A percentile compares a stretch with the other conserved stretches of the same genome.
Conservation (phyloP, 345 rosid species). For the Geranium brycei region DNA sequence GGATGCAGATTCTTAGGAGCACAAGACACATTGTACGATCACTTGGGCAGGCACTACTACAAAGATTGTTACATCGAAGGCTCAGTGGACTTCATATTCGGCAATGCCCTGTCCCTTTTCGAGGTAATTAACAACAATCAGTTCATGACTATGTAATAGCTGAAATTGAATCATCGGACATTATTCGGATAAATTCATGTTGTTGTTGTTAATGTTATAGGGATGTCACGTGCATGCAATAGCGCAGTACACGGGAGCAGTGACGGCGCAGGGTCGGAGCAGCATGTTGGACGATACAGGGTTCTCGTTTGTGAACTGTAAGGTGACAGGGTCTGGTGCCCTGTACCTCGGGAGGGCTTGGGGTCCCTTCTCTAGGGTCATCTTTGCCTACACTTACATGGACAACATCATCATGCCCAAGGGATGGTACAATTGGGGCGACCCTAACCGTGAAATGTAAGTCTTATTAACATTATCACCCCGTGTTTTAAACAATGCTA, state of each 20-base stretch:
- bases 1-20: conserved; percentile 86
- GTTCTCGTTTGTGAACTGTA: conserved; percentile 85
- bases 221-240: conserved; percentile 84
- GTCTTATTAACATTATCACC: background rate
- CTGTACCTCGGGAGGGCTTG: conserved; percentile 89
- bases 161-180: too few relatives aligned
- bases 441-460: conserved; percentile 80
- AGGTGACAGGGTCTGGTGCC: conserved; percentile 94
- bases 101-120: conserved; percentile 80
- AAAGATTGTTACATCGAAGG: conserved; percentile 93
- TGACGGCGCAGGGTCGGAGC: conserved; percentile 72
- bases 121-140: conserved; percentile 33
- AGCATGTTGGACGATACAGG: conserved; percentile 88
- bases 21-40: conserved; percentile 92
- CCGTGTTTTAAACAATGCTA: background rate
- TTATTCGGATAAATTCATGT: background rate
- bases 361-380: conserved; percentile 95
- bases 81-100: conserved; percentile 88
- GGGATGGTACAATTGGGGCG: conserved; percentile 98
- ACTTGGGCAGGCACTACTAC: conserved; percentile 84
- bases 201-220: conserved; percentile 19
- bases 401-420: conserved; percentile 83
- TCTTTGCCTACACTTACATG: conserved; percentile 94
- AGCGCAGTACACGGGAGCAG: conserved; percentile 52
- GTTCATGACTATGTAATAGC: too few relatives aligned